phyloP scores from a whole-genome alignment of 2,329 filamentous ascomycete species.

The Colletotrichum eleusines region DNA sequence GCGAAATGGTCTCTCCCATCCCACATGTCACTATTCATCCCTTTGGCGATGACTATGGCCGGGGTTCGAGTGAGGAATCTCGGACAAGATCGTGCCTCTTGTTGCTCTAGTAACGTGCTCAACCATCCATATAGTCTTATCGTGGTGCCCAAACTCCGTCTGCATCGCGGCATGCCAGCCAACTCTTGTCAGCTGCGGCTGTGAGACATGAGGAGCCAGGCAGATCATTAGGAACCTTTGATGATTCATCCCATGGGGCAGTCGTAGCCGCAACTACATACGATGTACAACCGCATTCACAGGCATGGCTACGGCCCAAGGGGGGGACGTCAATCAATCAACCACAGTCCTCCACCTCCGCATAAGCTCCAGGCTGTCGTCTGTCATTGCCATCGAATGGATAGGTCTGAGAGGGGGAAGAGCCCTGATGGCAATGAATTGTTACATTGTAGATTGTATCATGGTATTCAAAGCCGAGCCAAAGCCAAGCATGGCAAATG shows the following conservation, averaged over 20 bases:
- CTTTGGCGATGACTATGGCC: slow-evolving; percentile 2
- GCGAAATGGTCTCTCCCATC: not conserved
- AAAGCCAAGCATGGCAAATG: slow-evolving; percentile 16
- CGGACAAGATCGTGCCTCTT: no score
- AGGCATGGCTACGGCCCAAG: not conserved
- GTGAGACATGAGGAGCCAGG: slow-evolving; percentile 4
- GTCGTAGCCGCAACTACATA: slow-evolving; percentile 22
- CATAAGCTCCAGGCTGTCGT: slow-evolving; percentile 6
- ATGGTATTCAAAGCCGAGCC: slow-evolving; percentile 18
- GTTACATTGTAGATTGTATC: slow-evolving; percentile 11
- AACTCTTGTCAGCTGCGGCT: not conserved
- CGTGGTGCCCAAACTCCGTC: not conserved
- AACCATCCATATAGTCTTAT: not conserved
- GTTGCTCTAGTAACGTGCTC: not conserved
- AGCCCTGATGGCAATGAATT: not conserved
- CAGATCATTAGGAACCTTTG: not conserved
- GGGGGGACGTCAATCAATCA: slow-evolving; percentile 2
- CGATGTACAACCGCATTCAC: not conserved
- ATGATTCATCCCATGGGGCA: slow-evolving; percentile 1
- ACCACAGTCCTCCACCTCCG: slow-evolving; percentile 17
- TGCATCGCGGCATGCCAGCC: not conserved
- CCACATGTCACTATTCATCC: not conserved
- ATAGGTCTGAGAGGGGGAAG: not conserved
- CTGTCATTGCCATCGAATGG: slow-evolving; percentile 3
- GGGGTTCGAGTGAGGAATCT: slow-evolving; percentile 22